phyloP scores from a whole-genome alignment of 352 stramenopile genomes.

The Thalassiosira allenii region DNA sequence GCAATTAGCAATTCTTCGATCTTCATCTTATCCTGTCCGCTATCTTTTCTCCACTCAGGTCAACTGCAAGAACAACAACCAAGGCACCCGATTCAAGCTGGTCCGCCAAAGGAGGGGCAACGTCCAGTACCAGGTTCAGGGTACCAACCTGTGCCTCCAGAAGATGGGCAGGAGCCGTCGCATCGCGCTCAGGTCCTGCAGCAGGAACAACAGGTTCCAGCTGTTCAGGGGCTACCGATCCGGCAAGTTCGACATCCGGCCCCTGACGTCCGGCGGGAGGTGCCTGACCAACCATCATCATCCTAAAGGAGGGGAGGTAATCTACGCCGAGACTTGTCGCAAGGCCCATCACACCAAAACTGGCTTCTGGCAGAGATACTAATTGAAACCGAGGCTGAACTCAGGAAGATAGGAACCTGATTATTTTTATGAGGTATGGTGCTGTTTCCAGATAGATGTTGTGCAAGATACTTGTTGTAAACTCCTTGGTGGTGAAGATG shows the following conservation, averaged over 20 bases:
- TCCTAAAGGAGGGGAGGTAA: conserved; percentile 39
- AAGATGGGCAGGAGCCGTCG: conserved; percentile 12
- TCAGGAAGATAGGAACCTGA: too few species aligned
- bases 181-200: conserved; percentile 46
- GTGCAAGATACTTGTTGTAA: too few species aligned
- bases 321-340: conserved; percentile 44
- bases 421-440: too few species aligned
- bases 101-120: conserved; percentile 1
- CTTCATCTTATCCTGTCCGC: too few species aligned
- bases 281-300: conserved; percentile 57
- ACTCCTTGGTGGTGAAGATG: too few species aligned
- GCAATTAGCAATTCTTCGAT: too few species aligned
- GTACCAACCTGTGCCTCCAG: conserved; percentile 53
- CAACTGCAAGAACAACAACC: conserved; percentile 35
- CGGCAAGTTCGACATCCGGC: conserved; percentile 44
- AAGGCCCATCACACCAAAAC: conserved; percentile 27
- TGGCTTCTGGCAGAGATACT: conserved; percentile 46
- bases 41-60: too few species aligned
- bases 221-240: conserved; percentile 22
- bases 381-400: neutral
- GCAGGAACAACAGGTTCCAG: conserved; percentile 15
- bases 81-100: conserved; percentile 31
- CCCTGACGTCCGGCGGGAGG: conserved; percentile 8
- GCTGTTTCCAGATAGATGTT: too few species aligned
- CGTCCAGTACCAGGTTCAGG: conserved; percentile 42